phyloP scores from a whole-genome alignment of 2,329 filamentous ascomycete species.

The Falciphora oryzae region DNA sequence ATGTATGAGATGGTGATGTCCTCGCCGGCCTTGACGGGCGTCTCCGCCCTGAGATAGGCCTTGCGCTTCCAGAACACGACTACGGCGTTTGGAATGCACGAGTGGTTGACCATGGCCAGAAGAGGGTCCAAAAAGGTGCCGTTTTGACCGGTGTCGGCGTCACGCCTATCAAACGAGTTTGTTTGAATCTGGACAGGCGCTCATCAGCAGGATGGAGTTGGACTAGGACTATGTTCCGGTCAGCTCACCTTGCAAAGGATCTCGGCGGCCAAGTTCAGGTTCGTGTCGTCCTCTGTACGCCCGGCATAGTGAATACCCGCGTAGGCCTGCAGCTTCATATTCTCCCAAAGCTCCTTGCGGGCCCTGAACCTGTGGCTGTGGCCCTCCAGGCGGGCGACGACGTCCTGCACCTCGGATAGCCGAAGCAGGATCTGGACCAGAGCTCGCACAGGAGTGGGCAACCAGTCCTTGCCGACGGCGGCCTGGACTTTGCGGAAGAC shows the following conservation, averaged over 20 bases:
- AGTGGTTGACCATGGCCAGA: conserved; percentile 57
- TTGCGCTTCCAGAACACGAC: conserved; percentile 49
- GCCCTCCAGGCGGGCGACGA: conserved; percentile 37
- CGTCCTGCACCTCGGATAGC: conserved; percentile 22
- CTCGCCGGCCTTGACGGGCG: conserved; percentile 42
- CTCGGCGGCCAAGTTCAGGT: conserved; percentile 35
- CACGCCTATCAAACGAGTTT: conserved; percentile 54
- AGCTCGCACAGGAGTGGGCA: conserved; percentile 52
- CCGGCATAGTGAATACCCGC: conserved; percentile 44
- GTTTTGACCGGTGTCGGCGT: conserved; percentile 44
- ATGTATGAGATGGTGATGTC: conserved; percentile 59
- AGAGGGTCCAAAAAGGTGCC: conserved; percentile 52
- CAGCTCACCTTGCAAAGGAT: conserved; percentile 46
- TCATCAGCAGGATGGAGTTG: not conserved
- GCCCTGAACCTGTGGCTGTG: conserved; percentile 36
- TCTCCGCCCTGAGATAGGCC: conserved; percentile 45
- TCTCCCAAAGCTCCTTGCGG: conserved; percentile 33
- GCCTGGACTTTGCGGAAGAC: conserved; percentile 34
- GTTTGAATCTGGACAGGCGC: conserved; percentile 45
- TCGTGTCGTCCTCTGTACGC: conserved; percentile 28
- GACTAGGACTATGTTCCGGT: not conserved
- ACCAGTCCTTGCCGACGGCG: conserved; percentile 23
- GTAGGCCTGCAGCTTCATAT: conserved; percentile 43
- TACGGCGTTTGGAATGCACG: conserved; percentile 54
- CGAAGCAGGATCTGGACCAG: conserved; percentile 45